Conservation (phyloP, 306 rosid genomes). For the Castanospermum australe region DNA sequence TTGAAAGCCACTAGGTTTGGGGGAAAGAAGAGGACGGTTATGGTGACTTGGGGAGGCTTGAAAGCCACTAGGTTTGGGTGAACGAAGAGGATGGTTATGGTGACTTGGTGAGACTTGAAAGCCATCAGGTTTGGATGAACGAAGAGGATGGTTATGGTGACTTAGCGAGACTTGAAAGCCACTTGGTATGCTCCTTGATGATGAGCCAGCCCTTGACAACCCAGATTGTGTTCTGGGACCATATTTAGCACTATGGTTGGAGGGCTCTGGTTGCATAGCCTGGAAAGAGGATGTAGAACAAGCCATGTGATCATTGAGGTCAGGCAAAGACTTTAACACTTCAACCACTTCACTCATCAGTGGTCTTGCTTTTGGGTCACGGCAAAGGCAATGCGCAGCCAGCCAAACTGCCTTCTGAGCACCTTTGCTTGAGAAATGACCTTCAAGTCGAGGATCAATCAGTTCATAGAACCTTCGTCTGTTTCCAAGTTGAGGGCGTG, state of each 20-base stretch:
- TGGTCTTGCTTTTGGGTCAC: conserved; percentile 52
- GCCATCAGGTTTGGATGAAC: conserved; percentile 19
- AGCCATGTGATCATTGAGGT: conserved; percentile 30
- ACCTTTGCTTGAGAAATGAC: conserved; percentile 41
- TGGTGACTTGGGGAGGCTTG: conserved; percentile 30
- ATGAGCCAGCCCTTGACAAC: conserved; percentile 8
- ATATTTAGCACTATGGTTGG: conserved; percentile 12
- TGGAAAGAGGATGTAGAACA: conserved; percentile 29
- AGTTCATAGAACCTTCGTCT: conserved; percentile 24
- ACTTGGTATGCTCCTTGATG: conserved; percentile 37
- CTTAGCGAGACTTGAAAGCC: conserved; percentile 36
- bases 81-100: conserved; percentile 26
- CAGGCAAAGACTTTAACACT: conserved; percentile 25
- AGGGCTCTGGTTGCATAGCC: conserved; percentile 18
- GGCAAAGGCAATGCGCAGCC: conserved; percentile 42
- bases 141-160: conserved; percentile 23
- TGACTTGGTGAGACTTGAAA: conserved; percentile 34
- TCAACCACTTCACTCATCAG: conserved; percentile 60
- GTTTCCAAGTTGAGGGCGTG: conserved; percentile 24
- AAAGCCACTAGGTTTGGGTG: conserved; percentile 36
- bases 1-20: conserved; percentile 32
- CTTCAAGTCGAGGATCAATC: conserved; percentile 57
- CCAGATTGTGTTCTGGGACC: conserved; percentile 2
- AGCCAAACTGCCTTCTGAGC: conserved; percentile 38
- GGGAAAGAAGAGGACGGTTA: conserved; percentile 26